Evolutionary conservation across 2,329 filamentous ascomycete species (phyloP).

Genomic region (Colletotrichum scovillei): DNA sequence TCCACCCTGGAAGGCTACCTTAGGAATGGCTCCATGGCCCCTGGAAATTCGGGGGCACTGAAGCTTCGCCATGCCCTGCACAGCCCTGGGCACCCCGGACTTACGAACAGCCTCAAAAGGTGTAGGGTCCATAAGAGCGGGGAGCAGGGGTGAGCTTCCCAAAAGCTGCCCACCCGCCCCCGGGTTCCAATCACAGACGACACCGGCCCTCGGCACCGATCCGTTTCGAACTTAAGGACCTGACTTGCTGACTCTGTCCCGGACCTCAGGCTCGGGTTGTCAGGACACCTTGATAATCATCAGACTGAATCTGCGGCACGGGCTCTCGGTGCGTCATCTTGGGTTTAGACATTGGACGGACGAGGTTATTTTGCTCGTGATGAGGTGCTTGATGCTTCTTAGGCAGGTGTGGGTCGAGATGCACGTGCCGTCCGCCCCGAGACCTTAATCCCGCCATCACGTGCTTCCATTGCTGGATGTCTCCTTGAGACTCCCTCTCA

Average conservation of each 20-base stretch:
- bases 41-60: constrained; percentile 13
- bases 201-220: neutral
- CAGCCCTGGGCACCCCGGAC: constrained; percentile 16
- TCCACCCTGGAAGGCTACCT: neutral
- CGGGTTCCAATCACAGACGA: neutral
- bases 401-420: neutral
- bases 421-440: neutral
- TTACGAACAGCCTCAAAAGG: neutral
- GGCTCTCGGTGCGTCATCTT: neutral
- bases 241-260: neutral
- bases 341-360: neutral
- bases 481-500: too few relatives aligned
- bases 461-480: neutral
- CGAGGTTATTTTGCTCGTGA: neutral
- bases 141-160: constrained; percentile 14
- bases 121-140: neutral
- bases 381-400: neutral
- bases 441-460: neutral
- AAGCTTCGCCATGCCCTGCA: constrained; percentile 26
- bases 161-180: neutral
- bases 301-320: neutral
- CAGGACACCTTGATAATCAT: neutral
- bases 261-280: neutral
- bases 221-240: constrained; percentile 1
- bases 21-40: constrained; percentile 9